These are phyloP conservation scores for Pholiota conissans DNA, from an alignment of 768 basidiomycete genomes.

Conservation along the genomic window DNA sequence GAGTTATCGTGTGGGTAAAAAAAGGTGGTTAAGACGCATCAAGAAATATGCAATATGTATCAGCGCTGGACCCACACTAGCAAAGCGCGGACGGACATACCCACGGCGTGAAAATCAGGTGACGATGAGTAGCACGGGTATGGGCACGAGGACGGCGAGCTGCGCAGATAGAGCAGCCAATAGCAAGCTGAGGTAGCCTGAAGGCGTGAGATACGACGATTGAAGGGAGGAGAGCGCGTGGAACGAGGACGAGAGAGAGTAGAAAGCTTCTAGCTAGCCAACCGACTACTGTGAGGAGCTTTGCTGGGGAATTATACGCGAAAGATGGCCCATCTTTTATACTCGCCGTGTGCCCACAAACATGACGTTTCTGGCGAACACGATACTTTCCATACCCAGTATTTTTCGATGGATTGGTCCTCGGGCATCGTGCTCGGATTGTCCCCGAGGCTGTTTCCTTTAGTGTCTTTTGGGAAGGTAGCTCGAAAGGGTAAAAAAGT, in stretches of 20 bases:
- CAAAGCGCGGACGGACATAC: neutral
- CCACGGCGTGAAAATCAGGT: conserved; percentile 3
- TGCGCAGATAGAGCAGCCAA: no score
- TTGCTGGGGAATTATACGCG: neutral
- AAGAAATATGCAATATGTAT: neutral
- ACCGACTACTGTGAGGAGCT: neutral
- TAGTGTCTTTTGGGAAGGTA: neutral
- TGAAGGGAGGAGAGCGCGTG: neutral
- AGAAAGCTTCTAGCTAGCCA: neutral
- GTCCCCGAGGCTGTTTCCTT: conserved; percentile 10
- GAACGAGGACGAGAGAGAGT: neutral
- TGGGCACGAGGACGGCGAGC: neutral
- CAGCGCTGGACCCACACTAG: conserved; percentile 7
- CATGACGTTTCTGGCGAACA: neutral
- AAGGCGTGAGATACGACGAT: neutral
- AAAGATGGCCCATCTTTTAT: conserved; percentile 7
- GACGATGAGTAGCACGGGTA: neutral
- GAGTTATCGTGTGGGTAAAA: neutral
- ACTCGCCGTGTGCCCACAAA: neutral
- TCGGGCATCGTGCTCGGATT: conserved; percentile 3
- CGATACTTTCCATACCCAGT: neutral
- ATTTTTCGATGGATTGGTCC: conserved; percentile 6
- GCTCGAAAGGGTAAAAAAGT: neutral
- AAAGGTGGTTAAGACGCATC: neutral
- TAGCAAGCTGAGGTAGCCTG: neutral